Base-by-base conservation (phyloP, 495 filamentous ascomycete species). In the Talaromyces thailandensis region DNA sequence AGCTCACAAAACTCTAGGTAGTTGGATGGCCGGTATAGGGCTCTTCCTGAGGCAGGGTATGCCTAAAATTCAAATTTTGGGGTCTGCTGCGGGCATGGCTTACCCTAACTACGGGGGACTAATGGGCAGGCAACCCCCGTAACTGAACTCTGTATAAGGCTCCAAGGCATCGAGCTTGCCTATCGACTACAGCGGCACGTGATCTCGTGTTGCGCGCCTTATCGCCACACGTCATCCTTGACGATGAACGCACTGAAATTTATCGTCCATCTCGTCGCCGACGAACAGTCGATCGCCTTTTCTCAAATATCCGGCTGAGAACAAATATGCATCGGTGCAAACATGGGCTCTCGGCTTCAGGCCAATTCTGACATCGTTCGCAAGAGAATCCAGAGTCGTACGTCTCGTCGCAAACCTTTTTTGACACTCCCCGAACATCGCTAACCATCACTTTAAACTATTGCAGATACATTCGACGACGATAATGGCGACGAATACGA, bases 401-500 rank as follows among this genome's bases (percentile, higher is more conserved):
- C 48, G 68, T 74, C 24, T 28, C 53, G 5, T 53, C 43, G 43
- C 43, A 18, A 9, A 48, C 0, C 14, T 64, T 6, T 48, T n/a
- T 61, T 58, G 32, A 55, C 26, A 23, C 52, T n/a, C n/a, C n/a
- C n/a, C n/a, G n/a, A n/a, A n/a, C 9, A n/a, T 51, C 18, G 26
- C 55, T 31, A 57, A 55, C 56, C 8, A 31, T 32, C 21, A 59
- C 51, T 65, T 71, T 61, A 68, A 63, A 58, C 12, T 32, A 23
- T 8, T 40, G 62, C 69, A 84, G 81, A 87, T 71, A 77, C 73
- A 14, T 87, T 88, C 67, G 71, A 82, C 8, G 70, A 84, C 68
- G 93, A 96, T 69, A 83, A 82, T 18, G 94, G 93, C 61, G 93
- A 96, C 63, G 94, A 97, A 75, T 98, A 98, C 75, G 87, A 86